Evolutionary conservation across 169 alveolate species (phyloP).

Genomic region (Toxoplasma gondii): DNA sequence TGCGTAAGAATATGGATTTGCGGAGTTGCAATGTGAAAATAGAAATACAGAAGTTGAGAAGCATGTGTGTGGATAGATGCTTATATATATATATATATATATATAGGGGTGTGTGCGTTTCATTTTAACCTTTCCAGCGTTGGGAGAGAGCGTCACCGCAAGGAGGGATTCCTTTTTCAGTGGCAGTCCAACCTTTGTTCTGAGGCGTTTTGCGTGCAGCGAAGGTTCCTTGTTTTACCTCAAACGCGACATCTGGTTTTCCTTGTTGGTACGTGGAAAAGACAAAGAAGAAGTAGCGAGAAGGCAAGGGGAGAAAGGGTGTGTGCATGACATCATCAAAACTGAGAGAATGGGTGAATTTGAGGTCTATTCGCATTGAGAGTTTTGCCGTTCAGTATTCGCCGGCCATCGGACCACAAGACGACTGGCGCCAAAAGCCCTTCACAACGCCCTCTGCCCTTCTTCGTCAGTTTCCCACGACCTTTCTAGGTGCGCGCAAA

Average conservation of each 20-base stretch:
- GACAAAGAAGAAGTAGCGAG: background rate
- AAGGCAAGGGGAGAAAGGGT: background rate
- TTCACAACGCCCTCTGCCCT: background rate
- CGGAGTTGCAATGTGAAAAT: too few species aligned
- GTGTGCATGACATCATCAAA: background rate
- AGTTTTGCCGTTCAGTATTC: background rate
- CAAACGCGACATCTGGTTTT: slow-evolving; percentile 7
- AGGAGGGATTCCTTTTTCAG: too few species aligned
- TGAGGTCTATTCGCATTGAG: background rate
- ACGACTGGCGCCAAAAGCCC: slow-evolving; percentile 21
- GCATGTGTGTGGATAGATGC: too few species aligned
- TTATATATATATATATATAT: background rate
- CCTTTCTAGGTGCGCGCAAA: background rate
- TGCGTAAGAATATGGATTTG: background rate
- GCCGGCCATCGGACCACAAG: background rate
- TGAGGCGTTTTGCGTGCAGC: background rate
- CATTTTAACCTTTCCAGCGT: too few species aligned
- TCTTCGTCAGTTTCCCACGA: slow-evolving; percentile 9
- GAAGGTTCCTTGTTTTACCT: background rate
- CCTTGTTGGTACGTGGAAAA: background rate
- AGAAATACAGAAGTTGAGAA: too few species aligned
- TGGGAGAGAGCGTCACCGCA: too few species aligned
- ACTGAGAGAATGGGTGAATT: background rate
- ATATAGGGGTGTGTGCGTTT: too few species aligned
- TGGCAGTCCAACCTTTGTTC: background rate